Conservation (phyloP, 495 filamentous ascomycete species). For the Thermothielavioides terrestris region DNA sequence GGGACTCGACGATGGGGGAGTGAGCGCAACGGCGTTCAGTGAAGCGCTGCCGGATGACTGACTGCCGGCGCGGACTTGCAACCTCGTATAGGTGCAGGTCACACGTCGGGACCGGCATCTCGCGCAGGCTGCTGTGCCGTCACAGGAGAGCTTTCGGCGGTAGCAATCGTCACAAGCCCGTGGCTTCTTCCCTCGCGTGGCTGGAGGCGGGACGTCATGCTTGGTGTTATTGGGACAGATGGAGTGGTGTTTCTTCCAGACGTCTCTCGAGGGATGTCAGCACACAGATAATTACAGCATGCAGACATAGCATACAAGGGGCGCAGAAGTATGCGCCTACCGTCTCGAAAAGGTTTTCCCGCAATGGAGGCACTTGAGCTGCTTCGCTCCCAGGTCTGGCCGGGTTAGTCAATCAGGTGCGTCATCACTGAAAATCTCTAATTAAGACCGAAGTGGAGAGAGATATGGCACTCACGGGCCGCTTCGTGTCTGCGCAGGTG, state of each 20-base stretch:
- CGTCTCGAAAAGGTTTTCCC: not conserved
- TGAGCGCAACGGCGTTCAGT: not conserved
- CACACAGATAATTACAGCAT: not conserved
- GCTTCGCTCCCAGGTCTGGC: not conserved
- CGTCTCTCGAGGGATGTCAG: conserved; percentile 2
- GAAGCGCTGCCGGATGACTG: not conserved
- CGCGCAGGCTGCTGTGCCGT: not conserved
- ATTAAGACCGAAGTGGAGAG: too few species aligned
- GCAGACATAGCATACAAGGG: not conserved
- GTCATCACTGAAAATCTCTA: too few species aligned
- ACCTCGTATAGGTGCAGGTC: conserved; percentile 1
- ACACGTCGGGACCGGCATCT: conserved; percentile 1
- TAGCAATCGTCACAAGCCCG: conserved; percentile 10
- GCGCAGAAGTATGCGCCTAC: not conserved
- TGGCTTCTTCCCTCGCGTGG: conserved; percentile 9
- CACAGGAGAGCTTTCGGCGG: conserved; percentile 8
- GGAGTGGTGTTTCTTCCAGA: conserved; percentile 9
- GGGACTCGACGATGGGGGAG: not conserved
- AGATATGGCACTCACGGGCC: conserved; percentile 3
- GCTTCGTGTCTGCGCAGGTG: conserved; percentile 4
- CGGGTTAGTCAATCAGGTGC: too few species aligned
- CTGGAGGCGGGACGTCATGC: not conserved
- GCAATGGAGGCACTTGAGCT: conserved; percentile 1
- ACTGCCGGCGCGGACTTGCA: not conserved
- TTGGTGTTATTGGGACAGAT: conserved; percentile 8